Conservation (phyloP, 1,139 yeast genomes). For the Candida pseudoviswanathii region DNA sequence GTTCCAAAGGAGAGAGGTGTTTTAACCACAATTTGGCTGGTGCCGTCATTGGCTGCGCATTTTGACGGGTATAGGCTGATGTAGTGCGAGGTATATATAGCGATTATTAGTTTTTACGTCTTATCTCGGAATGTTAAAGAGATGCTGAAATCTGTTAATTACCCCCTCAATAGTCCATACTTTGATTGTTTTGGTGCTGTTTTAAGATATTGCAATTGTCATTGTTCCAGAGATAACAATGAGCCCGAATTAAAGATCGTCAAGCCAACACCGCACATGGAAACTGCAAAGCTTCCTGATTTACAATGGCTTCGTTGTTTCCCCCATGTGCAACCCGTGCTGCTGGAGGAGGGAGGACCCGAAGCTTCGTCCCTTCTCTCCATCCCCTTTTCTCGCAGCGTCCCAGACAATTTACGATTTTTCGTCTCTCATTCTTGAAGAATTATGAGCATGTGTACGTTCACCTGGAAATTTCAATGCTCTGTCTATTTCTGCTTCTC, state of each 20-base stretch:
- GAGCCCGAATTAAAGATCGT: not conserved
- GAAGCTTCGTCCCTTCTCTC: not conserved
- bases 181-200: not conserved
- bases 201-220: not conserved
- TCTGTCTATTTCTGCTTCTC: not conserved
- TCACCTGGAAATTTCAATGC: not conserved
- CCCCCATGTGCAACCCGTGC: no score
- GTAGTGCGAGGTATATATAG: not conserved
- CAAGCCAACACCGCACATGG: not conserved
- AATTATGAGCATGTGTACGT: not conserved
- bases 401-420: not conserved
- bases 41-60: not conserved
- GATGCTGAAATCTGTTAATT: conserved; percentile 2
- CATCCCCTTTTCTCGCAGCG: not conserved
- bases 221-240: conserved; percentile 1
- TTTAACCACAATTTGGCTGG: not conserved
- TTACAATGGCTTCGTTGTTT: not conserved
- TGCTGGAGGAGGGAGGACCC: no score
- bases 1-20: no score
- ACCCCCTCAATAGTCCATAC: not conserved
- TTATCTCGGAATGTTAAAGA: not conserved
- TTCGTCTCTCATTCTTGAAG: not conserved
- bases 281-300: not conserved
- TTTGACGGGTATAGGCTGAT: not conserved
- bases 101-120: not conserved